Evolutionary conservation across 164 flowering plant genomes (phyloP).

Genomic region (Paratinospora sagittata): DNA sequence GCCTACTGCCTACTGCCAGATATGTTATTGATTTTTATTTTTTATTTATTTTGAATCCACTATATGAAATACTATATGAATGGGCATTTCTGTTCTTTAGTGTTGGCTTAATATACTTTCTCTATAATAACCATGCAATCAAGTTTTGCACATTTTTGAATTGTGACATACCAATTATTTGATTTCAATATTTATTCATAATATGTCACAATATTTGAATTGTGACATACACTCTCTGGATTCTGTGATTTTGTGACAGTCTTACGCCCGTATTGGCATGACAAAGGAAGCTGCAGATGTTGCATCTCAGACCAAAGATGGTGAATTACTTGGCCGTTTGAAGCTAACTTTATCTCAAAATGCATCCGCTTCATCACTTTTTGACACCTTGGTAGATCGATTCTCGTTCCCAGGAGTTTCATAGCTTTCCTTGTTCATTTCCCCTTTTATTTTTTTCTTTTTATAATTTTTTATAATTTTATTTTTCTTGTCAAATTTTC

Average conservation of each 20-base stretch:
- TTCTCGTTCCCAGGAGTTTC: conserved; percentile 67
- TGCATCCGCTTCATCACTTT: conserved; percentile 82
- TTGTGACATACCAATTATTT: background rate
- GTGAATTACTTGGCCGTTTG: conserved; percentile 86
- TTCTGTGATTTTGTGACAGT: conserved; percentile 28
- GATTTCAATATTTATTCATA: background rate
- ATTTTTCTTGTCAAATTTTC: background rate
- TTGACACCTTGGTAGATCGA: conserved; percentile 70
- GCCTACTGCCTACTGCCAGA: background rate
- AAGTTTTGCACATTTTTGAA: background rate
- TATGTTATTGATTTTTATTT: background rate
- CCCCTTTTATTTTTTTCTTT: background rate
- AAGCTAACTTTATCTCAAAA: conserved; percentile 70
- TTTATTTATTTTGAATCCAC: background rate
- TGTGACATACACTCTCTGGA: background rate
- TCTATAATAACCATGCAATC: too few species aligned
- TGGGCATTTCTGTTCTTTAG: background rate
- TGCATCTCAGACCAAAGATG: conserved; percentile 88
- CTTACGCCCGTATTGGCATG: conserved; percentile 94
- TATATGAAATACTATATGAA: background rate
- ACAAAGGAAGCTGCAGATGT: conserved; percentile 98
- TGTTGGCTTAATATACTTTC: background rate
- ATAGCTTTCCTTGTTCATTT: conserved; percentile 16
- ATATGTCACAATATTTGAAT: too few species aligned
- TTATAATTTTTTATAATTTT: background rate